Percentiles rank a stretch among this genome's conserved stretches.
Evolutionary conservation across 768 basidiomycete genomes (phyloP).

Genomic region (Tricholoma terreum): DNA sequence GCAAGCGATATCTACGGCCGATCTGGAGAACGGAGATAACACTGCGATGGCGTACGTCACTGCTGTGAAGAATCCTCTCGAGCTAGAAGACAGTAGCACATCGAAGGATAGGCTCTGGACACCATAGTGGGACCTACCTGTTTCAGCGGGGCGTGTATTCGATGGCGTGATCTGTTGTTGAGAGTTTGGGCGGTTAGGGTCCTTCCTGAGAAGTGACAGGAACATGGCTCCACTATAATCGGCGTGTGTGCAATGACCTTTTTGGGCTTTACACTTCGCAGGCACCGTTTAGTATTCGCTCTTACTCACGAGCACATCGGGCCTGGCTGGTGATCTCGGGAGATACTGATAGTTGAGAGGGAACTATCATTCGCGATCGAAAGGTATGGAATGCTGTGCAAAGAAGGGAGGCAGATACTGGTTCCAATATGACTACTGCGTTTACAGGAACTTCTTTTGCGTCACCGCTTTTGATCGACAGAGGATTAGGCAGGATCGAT

Average conservation of each 20-base stretch:
- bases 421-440: background rate
- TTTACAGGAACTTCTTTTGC: slow-evolving; percentile 3
- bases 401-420: slow-evolving; percentile 5
- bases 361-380: slow-evolving; percentile 13
- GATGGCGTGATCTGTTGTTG: slow-evolving; percentile 15
- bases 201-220: slow-evolving; percentile 1
- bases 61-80: slow-evolving; percentile 20
- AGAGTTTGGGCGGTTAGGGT: slow-evolving; percentile 6
- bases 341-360: slow-evolving; percentile 12
- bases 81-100: slow-evolving; percentile 14
- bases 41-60: slow-evolving; percentile 14
- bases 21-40: slow-evolving; percentile 15
- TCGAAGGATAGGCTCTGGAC: slow-evolving; percentile 7
- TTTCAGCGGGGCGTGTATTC: slow-evolving; percentile 4
- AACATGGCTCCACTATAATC: slow-evolving; percentile 6
- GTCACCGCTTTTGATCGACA: background rate
- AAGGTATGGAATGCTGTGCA: slow-evolving; percentile 18
- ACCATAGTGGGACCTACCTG: slow-evolving; percentile 3
- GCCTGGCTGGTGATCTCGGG: slow-evolving; percentile 13
- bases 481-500: background rate
- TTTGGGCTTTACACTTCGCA: slow-evolving; percentile 14
- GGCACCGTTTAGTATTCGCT: slow-evolving; percentile 5
- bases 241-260: slow-evolving; percentile 5
- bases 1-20: slow-evolving; percentile 10
- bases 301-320: slow-evolving; percentile 16